Percentiles rank a stretch among this genome's conserved stretches.
phyloP scores from a whole-genome alignment of 306 rosid genomes.

The Gynostemma pentaphyllum region DNA sequence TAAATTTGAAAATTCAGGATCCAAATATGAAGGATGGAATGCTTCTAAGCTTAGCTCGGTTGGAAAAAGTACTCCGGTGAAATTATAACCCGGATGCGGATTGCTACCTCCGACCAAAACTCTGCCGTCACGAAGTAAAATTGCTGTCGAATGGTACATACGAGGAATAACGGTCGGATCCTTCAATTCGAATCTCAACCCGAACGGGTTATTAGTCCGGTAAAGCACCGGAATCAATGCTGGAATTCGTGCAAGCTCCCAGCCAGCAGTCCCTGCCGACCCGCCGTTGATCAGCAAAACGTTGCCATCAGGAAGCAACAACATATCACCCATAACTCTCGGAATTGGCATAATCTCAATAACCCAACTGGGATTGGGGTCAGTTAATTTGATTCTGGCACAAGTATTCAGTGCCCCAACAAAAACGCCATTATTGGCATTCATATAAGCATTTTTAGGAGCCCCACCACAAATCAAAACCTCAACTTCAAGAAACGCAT shows the following conservation, averaged over 20 bases:
- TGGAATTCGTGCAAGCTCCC: conserved; percentile 29
- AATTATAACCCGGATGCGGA: conserved; percentile 24
- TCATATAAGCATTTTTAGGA: neutral
- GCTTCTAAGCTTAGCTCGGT: conserved; percentile 11
- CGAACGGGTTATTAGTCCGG: conserved; percentile 1
- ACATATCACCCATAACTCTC: conserved; percentile 39
- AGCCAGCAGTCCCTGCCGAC: conserved; percentile 25
- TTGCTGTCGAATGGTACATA: conserved; percentile 37
- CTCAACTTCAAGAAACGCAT: neutral
- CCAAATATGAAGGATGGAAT: conserved; percentile 5
- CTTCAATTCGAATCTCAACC: conserved; percentile 8
- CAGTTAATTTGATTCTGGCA: conserved; percentile 7
- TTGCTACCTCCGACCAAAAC: conserved; percentile 39
- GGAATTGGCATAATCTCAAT: conserved; percentile 33
- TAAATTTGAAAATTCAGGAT: neutral
- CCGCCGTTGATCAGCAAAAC: conserved; percentile 36
- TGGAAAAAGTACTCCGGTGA: conserved; percentile 12
- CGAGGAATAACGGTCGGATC: conserved; percentile 14
- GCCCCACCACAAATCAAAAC: conserved; percentile 5
- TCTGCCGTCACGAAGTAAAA: conserved; percentile 36
- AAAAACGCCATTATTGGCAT: neutral
- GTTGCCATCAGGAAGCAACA: conserved; percentile 33
- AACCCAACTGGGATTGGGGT: conserved; percentile 18
- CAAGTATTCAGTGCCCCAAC: neutral
- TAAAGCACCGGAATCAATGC: conserved; percentile 25